Evolutionary conservation across 2,329 filamentous ascomycete species (phyloP).

Genomic region (Aspergillus sp.): DNA sequence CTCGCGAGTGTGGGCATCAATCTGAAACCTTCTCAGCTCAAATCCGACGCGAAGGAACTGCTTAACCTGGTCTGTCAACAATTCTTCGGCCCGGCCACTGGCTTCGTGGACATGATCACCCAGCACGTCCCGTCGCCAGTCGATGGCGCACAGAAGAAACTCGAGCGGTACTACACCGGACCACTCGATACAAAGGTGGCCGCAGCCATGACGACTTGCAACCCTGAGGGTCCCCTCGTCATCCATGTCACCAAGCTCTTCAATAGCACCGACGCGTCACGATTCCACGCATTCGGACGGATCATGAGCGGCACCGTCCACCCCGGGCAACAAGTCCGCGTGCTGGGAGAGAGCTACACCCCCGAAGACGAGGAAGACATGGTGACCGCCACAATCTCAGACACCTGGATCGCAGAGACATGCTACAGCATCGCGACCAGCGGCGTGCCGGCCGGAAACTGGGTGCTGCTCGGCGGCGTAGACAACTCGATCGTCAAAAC

Average conservation of each 20-base stretch:
- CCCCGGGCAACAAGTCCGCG: conserved; percentile 73
- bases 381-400: conserved; percentile 72
- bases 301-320: conserved; percentile 87
- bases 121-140: conserved; percentile 81
- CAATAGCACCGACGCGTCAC: conserved; percentile 80
- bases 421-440: conserved; percentile 87
- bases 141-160: conserved; percentile 64
- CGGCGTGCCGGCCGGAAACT: conserved; percentile 87
- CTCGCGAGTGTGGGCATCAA: conserved; percentile 71
- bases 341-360: conserved; percentile 91
- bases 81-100: conserved; percentile 83
- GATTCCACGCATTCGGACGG: conserved; percentile 81
- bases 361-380: conserved; percentile 98
- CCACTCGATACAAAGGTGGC: conserved; percentile 75
- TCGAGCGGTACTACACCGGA: conserved; percentile 87
- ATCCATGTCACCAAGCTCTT: conserved; percentile 90
- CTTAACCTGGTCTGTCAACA: conserved; percentile 85
- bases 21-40: conserved; percentile 88
- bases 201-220: conserved; percentile 68
- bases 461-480: conserved; percentile 82
- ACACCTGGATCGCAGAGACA: conserved; percentile 85
- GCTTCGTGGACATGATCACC: conserved; percentile 93
- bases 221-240: conserved; percentile 85
- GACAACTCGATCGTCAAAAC: conserved; percentile 99
- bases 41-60: conserved; percentile 78